Percentiles rank a stretch among this genome's conserved stretches.
Conservation (phyloP, 495 filamentous ascomycete genomes). For the Zalerion maritima region DNA sequence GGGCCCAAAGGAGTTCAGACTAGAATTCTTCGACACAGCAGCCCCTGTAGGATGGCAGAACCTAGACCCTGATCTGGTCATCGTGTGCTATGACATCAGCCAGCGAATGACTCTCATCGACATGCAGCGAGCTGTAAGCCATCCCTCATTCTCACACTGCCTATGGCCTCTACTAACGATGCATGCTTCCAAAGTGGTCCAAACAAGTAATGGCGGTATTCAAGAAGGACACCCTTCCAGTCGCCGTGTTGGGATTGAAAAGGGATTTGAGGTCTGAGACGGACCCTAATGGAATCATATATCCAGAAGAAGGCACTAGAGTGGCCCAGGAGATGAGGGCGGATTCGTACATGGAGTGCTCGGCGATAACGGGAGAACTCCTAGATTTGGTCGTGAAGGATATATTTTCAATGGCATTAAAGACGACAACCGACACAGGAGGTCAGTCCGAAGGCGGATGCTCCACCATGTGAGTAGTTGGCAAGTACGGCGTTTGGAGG, state of each 20-base stretch:
- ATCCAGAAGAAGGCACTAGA: constrained; percentile 58
- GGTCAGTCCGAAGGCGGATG: constrained; percentile 32
- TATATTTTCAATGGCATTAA: constrained; percentile 53
- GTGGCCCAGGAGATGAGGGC: constrained; percentile 68
- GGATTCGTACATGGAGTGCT: constrained; percentile 85
- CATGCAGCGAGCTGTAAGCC: constrained; percentile 40
- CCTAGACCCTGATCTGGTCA: constrained; percentile 53
- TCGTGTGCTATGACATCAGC: constrained; percentile 73
- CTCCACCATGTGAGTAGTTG: constrained; percentile 18
- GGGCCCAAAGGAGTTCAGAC: constrained; percentile 42
- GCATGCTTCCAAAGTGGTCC: constrained; percentile 40
- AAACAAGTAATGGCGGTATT: constrained; percentile 50
- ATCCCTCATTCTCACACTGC: constrained; percentile 2
- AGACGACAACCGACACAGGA: constrained; percentile 30
- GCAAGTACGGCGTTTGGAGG: not conserved
- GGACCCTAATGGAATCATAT: constrained; percentile 54
- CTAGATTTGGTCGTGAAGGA: constrained; percentile 60
- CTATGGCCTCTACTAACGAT: constrained; percentile 3
- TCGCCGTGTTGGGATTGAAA: constrained; percentile 72
- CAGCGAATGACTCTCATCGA: constrained; percentile 48
- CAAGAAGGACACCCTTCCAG: constrained; percentile 43
- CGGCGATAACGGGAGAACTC: constrained; percentile 73
- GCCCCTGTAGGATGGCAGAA: constrained; percentile 61
- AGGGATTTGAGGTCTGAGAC: constrained; percentile 53
- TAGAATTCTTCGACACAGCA: constrained; percentile 70